Evolutionary conservation across 345 rosid species (phyloP).

Genomic region (Cardamine chenopodiifolia): DNA sequence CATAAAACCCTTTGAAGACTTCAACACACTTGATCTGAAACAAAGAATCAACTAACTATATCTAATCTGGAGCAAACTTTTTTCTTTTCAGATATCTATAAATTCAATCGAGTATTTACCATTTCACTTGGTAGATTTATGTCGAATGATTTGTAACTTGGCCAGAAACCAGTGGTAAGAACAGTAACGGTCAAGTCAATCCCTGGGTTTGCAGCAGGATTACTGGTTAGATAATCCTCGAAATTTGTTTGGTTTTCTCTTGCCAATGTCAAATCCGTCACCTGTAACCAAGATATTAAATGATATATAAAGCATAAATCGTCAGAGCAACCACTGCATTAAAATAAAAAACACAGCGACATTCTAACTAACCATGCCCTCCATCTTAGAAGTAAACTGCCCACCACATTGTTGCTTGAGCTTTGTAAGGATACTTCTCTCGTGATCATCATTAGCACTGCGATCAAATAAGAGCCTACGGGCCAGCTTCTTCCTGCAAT

Average conservation of each 20-base stretch:
- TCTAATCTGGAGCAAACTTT: background rate
- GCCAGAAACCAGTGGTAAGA: constrained; percentile 94
- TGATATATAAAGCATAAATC: background rate
- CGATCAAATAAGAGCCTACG: constrained; percentile 71
- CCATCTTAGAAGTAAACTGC: constrained; percentile 73
- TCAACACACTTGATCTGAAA: constrained; percentile 70
- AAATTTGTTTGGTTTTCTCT: constrained; percentile 77
- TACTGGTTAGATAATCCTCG: constrained; percentile 66
- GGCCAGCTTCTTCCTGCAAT: constrained; percentile 63
- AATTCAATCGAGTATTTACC: constrained; percentile 43
- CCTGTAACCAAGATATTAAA: constrained; percentile 48
- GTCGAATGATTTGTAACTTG: constrained; percentile 82
- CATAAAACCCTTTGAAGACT: constrained; percentile 63
- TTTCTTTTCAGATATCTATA: background rate
- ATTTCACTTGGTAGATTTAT: constrained; percentile 79
- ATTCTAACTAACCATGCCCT: constrained; percentile 66
- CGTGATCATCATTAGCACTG: constrained; percentile 75
- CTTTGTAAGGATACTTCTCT: constrained; percentile 75
- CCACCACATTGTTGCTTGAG: constrained; percentile 69
- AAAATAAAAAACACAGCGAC: background rate
- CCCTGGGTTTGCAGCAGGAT: constrained; percentile 63
- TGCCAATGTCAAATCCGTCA: constrained; percentile 81
- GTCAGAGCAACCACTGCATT: constrained; percentile 3
- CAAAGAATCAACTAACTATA: constrained; percentile 10
- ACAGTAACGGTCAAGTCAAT: constrained; percentile 81